Evolutionary conservation across 306 rosid genomes (phyloP).

Genomic region (Rosa lucieae): DNA sequence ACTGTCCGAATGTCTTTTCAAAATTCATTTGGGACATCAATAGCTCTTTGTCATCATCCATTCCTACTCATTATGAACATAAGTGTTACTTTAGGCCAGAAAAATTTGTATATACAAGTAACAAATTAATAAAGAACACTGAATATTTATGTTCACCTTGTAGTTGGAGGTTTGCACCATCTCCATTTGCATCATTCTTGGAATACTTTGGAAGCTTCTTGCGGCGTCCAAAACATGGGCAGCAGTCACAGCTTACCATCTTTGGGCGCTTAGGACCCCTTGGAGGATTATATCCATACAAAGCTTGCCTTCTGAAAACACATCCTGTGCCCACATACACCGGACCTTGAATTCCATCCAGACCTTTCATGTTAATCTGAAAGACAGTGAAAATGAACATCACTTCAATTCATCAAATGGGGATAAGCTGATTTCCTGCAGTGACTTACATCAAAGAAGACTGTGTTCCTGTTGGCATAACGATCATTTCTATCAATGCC

Average conservation of each 20-base stretch:
- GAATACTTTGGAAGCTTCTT: constrained; percentile 64
- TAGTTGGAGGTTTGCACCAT: constrained; percentile 49
- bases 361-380: constrained; percentile 96
- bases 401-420: constrained; percentile 1
- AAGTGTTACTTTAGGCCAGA: not conserved
- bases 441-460: constrained; percentile 74
- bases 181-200: constrained; percentile 63
- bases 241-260: constrained; percentile 93
- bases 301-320: constrained; percentile 89
- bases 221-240: constrained; percentile 89
- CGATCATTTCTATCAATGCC: constrained; percentile 88
- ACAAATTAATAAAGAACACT: not conserved
- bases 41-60: constrained; percentile 75
- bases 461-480: constrained; percentile 91
- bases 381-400: constrained; percentile 24
- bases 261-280: constrained; percentile 91
- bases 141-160: constrained; percentile 11
- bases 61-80: constrained; percentile 36
- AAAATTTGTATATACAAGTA: not conserved
- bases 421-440: constrained; percentile 2
- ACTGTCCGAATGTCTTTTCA: constrained; percentile 89
- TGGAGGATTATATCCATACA: constrained; percentile 88
- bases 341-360: constrained; percentile 97
- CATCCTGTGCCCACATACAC: constrained; percentile 98
- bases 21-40: constrained; percentile 91